A percentile compares a stretch with the other conserved stretches of the same genome.
phyloP scores from a whole-genome alignment of 176 grass and related monocot species.

The Aegilops tauschii region DNA sequence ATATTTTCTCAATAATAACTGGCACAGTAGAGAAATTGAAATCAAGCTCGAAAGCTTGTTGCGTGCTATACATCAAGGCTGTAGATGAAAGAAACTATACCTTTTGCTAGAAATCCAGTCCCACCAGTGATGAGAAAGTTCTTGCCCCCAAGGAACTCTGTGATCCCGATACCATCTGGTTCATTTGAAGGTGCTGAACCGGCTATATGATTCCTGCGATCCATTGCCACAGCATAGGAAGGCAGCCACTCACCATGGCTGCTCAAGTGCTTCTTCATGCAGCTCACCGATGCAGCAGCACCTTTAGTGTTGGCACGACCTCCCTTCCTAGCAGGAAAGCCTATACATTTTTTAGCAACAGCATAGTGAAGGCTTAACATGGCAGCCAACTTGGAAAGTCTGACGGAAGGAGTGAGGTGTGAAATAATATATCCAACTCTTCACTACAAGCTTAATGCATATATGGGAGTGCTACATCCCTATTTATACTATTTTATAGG shows the following conservation, averaged over 20 bases:
- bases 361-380: constrained; percentile 55
- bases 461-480: too few relatives aligned
- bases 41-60: background rate
- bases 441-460: background rate
- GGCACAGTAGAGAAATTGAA: background rate
- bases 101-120: constrained; percentile 89
- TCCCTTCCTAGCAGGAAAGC: background rate
- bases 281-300: background rate
- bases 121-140: constrained; percentile 79
- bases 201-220: background rate
- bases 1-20: constrained; percentile 91
- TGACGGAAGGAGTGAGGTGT: background rate
- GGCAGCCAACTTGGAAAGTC: constrained; percentile 1
- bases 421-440: too few relatives aligned
- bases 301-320: background rate
- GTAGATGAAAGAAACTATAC: constrained; percentile 1
- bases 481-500: too few relatives aligned
- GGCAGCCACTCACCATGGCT: background rate
- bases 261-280: background rate
- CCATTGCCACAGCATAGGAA: background rate
- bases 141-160: constrained; percentile 60
- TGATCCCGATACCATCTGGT: constrained; percentile 39
- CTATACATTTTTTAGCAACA: background rate
- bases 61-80: background rate
- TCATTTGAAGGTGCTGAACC: background rate